Evolutionary conservation across 495 filamentous ascomycete genomes (phyloP), one percentile per base, ranked within the genome.

Genomic region (Lasiosphaeria miniovina): DNA sequence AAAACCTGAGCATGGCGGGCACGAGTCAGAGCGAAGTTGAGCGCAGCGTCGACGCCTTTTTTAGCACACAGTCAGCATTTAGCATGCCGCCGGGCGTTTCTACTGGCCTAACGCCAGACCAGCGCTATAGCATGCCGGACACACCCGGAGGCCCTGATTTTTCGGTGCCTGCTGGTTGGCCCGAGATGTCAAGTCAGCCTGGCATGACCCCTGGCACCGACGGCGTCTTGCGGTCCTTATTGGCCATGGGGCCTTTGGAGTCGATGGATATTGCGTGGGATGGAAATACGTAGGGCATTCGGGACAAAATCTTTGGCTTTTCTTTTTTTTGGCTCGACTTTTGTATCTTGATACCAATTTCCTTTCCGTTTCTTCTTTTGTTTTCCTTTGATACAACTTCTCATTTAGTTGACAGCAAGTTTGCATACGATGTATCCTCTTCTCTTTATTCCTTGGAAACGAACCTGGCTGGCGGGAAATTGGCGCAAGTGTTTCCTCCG

Each of bases 121-220:
- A 62, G 49, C 68, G 59, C 8, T 61, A 15, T 33, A 17, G 35
- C 17, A 57, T 63, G 36, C 51, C 52, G 6, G 57, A 62, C 1
- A 49, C 54, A 14, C 50, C 55, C 0, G 35, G 57, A 3, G 68
- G 69, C 10, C 68, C 65, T 35, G 68, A 64, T 1, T 81, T 76
- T 55, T 66, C 69, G 32, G 61, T 79, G 31, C 63, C 75, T 7
- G 57, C 61, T 15, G 72, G 72, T 11, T 81, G 75, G 79, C 60
- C 65, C 36, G 63, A 71, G 33, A 68, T 70, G 35, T 59, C 65
- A 1, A 69, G 59, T 36, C 72, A 75, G 54, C 63, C 45, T 50
- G 78, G 71, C 7, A 77, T 82, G 74, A 81, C 78, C 17, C 79
- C 80, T 34, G 74, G 77, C 2, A 72, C 73, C 4, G 76, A 82